Evolutionary conservation across 2,329 filamentous ascomycete species (phyloP), one percentile per base, ranked within the genome.

Genomic region (Aureobasidium leucospermi): DNA sequence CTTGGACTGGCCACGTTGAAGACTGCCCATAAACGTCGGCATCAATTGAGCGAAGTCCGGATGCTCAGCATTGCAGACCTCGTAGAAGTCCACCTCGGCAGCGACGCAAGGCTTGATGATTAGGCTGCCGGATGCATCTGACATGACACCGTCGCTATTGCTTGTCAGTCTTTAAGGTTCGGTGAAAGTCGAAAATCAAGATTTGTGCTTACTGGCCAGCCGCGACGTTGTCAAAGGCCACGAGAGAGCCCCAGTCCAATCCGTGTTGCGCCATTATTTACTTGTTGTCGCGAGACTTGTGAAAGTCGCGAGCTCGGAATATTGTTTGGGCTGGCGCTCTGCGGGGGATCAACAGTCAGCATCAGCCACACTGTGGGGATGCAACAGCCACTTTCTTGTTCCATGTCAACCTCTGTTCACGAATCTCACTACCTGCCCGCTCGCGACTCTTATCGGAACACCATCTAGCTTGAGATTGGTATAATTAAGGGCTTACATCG

Each of bases 61-160:
- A 69, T 96, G 87, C 23, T 80, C 75, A 36, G 81, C 74, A 31
- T 85, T 70, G 29, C 77, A 86, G 41, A 85, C 83, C 71, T 96
- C 84, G 79, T 99, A 99, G 74, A 99, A 99, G 46, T 85, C 81
- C 67, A 97, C 85, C 76, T 99, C 94, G 64, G 85, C 81, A 63
- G 85, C 76, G 0, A 89, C 96, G 73, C 93, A 97, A 16, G 94
- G 94, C 75, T 99, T 99, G 70, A 96, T 90, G 71, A 99, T 89
- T 36, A 97, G 79, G 64, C 88, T 84, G 70, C 94, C 94, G 57
- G 89, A 85, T 59, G 82, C 79, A 69, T 96, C 90, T 70, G 87
- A 91, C 67, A 96, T 83, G 48, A 96, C 93, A 64, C 94, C 94
- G 66, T 95, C 92, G 76, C 92, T 96, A 70, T 47, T 63, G 29